phyloP scores from a whole-genome alignment of 768 basidiomycete genomes.

The Podaxis carcinomalis region DNA sequence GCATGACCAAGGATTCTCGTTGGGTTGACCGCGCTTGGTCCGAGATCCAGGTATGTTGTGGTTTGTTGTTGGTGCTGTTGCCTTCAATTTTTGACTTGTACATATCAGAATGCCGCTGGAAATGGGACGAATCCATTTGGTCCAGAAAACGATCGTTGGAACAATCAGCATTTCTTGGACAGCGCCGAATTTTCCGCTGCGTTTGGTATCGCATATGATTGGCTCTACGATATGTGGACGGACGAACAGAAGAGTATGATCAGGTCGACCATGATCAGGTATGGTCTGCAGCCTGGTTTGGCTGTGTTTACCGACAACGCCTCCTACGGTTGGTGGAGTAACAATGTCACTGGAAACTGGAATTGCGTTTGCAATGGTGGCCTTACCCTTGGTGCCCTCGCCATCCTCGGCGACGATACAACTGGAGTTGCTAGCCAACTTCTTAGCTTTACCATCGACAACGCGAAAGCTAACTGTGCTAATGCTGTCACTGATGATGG shows the following conservation, averaged over 20 bases:
- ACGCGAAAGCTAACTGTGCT: constrained; percentile 77
- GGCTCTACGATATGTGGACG: constrained; percentile 86
- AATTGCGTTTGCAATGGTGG: constrained; percentile 96
- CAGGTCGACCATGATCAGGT: constrained; percentile 64
- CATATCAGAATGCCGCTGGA: constrained; percentile 65
- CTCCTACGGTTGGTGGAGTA: constrained; percentile 76
- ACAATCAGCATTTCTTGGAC: constrained; percentile 88
- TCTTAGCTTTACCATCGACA: constrained; percentile 63
- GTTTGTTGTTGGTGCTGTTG: background rate
- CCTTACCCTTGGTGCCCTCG: constrained; percentile 83
- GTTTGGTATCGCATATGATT: constrained; percentile 93
- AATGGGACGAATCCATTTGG: constrained; percentile 57
- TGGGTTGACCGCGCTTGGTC: constrained; percentile 85
- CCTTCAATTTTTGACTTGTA: background rate
- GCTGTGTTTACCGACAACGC: constrained; percentile 39
- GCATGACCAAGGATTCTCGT: constrained; percentile 86
- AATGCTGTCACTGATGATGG: constrained; percentile 64
- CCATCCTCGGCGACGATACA: constrained; percentile 81
- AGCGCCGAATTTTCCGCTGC: constrained; percentile 85
- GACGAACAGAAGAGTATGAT: constrained; percentile 68
- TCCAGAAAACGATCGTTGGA: constrained; percentile 66
- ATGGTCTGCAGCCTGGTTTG: constrained; percentile 71
- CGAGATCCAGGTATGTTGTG: constrained; percentile 68
- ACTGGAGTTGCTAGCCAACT: constrained; percentile 67
- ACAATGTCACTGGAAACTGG: constrained; percentile 83